These are phyloP conservation scores for Musa balbisiana DNA, from an alignment of 202 grass and related monocot genomes.

Conservation along the genomic window DNA sequence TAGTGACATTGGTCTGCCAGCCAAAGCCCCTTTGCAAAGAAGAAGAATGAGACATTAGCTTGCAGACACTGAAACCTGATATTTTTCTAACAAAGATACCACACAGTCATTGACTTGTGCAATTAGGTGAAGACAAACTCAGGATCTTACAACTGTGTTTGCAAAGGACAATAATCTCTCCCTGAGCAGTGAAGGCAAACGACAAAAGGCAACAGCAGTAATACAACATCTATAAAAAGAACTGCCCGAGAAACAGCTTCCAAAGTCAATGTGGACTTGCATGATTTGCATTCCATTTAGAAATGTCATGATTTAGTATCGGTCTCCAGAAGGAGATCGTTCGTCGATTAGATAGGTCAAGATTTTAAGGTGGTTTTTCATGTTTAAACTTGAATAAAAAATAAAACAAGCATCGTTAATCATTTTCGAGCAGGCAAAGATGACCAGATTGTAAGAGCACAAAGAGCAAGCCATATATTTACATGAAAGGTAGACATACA, in stretches of 20 bases:
- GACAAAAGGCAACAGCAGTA: not conserved
- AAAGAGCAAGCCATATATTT: slow-evolving; percentile 34
- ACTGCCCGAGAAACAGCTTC: not conserved
- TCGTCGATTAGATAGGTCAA: too few relatives aligned
- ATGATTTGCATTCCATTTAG: not conserved
- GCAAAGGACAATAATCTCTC: not conserved
- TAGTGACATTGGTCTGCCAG: not conserved
- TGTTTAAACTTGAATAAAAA: slow-evolving; percentile 10
- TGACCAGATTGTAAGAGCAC: not conserved
- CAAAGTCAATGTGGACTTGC: not conserved
- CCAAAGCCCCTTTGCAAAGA: not conserved
- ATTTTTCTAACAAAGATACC: not conserved
- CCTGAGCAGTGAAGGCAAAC: not conserved
- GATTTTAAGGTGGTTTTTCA: not conserved
- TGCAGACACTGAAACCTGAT: not conserved
- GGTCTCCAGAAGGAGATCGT: too few relatives aligned
- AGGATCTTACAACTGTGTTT: not conserved
- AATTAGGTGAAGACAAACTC: not conserved
- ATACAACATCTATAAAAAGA: not conserved
- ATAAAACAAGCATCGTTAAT: not conserved
- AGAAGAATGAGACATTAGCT: not conserved
- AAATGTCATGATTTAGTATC: too few relatives aligned
- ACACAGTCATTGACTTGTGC: not conserved
- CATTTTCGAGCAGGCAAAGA: not conserved
- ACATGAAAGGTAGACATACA: slow-evolving; percentile 30